Evolutionary conservation across 371 early-diverging fungal species (phyloP).

Genomic region (Mycotypha africana): DNA sequence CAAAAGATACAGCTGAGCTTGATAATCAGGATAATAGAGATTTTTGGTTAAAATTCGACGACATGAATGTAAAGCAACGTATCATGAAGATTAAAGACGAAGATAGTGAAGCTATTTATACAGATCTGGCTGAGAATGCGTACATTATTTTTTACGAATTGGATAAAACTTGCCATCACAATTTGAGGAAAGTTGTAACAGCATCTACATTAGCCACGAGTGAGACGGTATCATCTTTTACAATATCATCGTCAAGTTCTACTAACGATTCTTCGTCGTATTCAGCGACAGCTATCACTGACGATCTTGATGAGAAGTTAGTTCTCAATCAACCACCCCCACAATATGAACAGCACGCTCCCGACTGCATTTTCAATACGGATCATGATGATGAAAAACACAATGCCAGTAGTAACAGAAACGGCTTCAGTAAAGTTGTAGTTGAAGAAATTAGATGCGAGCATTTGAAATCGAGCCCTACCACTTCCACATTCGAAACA

Average conservation of each 20-base stretch:
- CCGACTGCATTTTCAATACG: background rate
- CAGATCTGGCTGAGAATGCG: slow-evolving; percentile 44
- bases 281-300: no score
- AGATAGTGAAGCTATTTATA: slow-evolving; percentile 14
- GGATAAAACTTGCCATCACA: slow-evolving; percentile 31
- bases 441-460: no score
- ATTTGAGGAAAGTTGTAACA: background rate
- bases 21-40: background rate
- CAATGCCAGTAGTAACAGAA: background rate
- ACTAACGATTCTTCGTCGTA: no score
- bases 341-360: no score
- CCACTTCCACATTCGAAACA: background rate
- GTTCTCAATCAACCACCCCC: no score
- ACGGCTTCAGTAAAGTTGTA: no score
- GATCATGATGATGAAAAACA: background rate
- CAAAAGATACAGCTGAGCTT: background rate
- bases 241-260: no score
- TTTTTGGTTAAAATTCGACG: slow-evolving; percentile 25
- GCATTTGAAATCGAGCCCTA: background rate
- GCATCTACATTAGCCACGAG: background rate
- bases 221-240: no score
- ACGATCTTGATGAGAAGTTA: no score
- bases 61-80: slow-evolving; percentile 26
- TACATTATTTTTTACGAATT: slow-evolving; percentile 59
- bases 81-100: slow-evolving; percentile 17